A percentile compares a stretch with the other conserved stretches of the same genome.
These are phyloP conservation scores for Linum lewisii DNA, from an alignment of 345 rosid species.

Conservation along the genomic window DNA sequence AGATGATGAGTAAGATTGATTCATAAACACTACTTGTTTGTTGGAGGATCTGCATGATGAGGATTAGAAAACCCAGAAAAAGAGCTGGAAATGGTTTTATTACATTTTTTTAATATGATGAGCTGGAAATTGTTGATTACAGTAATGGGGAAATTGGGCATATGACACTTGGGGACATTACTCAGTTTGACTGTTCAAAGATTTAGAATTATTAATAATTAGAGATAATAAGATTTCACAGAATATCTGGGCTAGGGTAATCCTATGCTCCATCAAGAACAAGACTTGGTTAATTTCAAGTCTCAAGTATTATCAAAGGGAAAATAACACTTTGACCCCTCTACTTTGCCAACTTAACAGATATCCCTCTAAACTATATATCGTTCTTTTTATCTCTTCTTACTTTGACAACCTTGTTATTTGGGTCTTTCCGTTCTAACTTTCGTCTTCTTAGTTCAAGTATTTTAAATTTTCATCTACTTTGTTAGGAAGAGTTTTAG, in stretches of 20 bases:
- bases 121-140: no score
- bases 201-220: no score
- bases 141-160: background rate
- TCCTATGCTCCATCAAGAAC: background rate
- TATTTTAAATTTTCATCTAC: no score
- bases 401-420: no score
- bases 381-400: no score
- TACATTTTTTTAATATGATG: no score
- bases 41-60: background rate
- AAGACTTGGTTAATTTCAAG: background rate
- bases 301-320: no score
- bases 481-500: no score
- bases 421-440: no score
- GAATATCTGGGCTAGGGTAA: background rate
- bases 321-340: conserved; percentile 7
- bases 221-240: background rate
- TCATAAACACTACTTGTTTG: background rate
- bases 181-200: background rate
- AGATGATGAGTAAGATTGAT: background rate
- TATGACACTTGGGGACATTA: background rate
- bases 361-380: no score
- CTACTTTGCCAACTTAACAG: no score
- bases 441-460: no score
- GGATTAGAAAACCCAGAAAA: background rate
- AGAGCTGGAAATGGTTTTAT: background rate